These are phyloP conservation scores for Talaromyces sp. DNA, from an alignment of 2,329 filamentous ascomycete genomes.

Conservation along the genomic window DNA sequence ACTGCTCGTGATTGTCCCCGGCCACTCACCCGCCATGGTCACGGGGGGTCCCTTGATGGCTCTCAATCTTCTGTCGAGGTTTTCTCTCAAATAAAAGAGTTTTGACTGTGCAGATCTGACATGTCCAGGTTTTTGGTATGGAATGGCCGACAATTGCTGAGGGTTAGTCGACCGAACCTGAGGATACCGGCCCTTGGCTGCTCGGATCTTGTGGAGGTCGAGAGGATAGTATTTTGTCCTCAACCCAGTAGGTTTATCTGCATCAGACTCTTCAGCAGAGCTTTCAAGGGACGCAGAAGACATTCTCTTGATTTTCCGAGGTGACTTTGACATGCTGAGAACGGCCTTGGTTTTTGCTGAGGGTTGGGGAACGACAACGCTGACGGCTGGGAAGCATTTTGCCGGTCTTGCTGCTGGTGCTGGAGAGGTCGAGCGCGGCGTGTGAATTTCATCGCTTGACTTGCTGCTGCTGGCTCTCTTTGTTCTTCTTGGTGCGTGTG, in stretches of 20 bases:
- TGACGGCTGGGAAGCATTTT: neutral
- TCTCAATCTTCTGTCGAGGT: slow-evolving; percentile 19
- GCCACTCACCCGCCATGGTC: slow-evolving; percentile 14
- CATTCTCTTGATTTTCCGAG: slow-evolving; percentile 2
- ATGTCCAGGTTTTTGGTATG: neutral
- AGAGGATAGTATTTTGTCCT: slow-evolving; percentile 9
- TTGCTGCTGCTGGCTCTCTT: neutral
- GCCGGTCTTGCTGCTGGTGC: neutral
- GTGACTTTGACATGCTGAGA: neutral
- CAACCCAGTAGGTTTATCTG: slow-evolving; percentile 1
- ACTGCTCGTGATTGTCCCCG: neutral
- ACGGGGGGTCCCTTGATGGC: slow-evolving; percentile 25
- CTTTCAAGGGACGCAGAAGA: slow-evolving; percentile 1
- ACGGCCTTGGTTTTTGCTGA: neutral
- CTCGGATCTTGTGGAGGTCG: slow-evolving; percentile 2
- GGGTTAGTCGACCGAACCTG: neutral
- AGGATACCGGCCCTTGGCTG: slow-evolving; percentile 8
- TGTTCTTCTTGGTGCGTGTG: neutral
- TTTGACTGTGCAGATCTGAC: neutral
- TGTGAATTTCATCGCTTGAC: neutral
- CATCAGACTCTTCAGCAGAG: slow-evolving; percentile 1
- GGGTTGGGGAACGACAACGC: neutral
- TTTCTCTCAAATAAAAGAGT: slow-evolving; percentile 11
- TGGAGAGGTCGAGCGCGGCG: neutral
- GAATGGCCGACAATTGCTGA: neutral